A percentile compares a stretch with the other conserved stretches of the same genome.
These are phyloP conservation scores for Cajanus cajan DNA, from an alignment of 306 rosid genomes.

Conservation along the genomic window DNA sequence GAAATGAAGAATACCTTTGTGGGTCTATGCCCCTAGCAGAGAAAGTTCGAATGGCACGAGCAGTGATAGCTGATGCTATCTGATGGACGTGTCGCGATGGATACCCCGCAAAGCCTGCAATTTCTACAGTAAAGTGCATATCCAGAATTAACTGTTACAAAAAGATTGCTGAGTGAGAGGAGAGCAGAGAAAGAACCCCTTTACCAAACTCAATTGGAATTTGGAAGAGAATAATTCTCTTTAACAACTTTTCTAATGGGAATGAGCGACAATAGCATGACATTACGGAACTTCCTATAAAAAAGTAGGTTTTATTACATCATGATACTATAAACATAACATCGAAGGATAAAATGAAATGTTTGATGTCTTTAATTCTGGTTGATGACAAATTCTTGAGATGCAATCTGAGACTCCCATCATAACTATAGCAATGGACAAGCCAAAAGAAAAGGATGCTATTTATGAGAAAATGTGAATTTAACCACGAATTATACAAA, in stretches of 20 bases:
- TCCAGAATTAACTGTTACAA: slow-evolving; percentile 85
- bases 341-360: slow-evolving; percentile 7
- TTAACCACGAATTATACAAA: background rate
- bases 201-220: background rate
- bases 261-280: background rate
- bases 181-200: background rate
- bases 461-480: slow-evolving; percentile 10
- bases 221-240: background rate
- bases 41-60: slow-evolving; percentile 89
- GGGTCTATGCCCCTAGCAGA: slow-evolving; percentile 80
- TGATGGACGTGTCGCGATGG: slow-evolving; percentile 89
- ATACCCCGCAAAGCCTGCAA: slow-evolving; percentile 88
- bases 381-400: background rate
- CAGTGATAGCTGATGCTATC: slow-evolving; percentile 83
- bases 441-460: slow-evolving; percentile 13
- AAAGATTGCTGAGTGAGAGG: slow-evolving; percentile 25
- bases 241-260: background rate
- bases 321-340: background rate
- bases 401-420: slow-evolving; percentile 7
- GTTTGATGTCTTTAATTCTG: background rate
- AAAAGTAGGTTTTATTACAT: background rate
- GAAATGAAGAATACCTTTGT: slow-evolving; percentile 61
- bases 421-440: background rate
- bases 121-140: slow-evolving; percentile 98
- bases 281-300: background rate